Evolutionary conservation across 306 rosid species (phyloP), one percentile per base, ranked within the genome.

Genomic region (Crataegus laevigata): DNA sequence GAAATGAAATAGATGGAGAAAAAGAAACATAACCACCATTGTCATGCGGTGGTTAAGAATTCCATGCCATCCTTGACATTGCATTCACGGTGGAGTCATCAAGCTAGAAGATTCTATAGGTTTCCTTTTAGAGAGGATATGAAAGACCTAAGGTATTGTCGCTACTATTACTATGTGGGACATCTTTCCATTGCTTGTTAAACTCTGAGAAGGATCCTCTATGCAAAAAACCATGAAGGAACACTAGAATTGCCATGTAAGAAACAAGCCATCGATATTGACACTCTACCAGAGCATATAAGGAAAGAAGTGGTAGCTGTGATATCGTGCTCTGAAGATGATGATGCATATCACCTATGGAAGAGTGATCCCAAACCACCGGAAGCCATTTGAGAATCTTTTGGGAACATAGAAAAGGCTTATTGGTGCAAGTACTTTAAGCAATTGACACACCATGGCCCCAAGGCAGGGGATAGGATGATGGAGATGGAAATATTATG

Each of bases 241-340:
- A 51, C 10, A 0, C 22, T 51, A 19, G 22, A 51, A 22, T 1
- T 51, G 7, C 11, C 0, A 19, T 15, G n/a, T 3, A 51, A 51
- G 57, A 51, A 5, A 18, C 11, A 51, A 45, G 1, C 51, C 51
- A 45, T 45, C 3, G 4, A 45, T 13, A 9, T 6, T 13, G 51
- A 45, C 17, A 3, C 3, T 19, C 0, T 51, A 0, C 22, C 3
- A 2, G 15, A 51, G 3, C 1, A 8, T 0, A 0, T 3, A 15
- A 2, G 3, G 8, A 51, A 51, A 0, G 10, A 51, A 2, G 10
- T 18, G 2, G 22, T 0, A 15, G n/a, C 2, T 5, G 8, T 18
- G 3, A 19, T 51, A 2, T 14, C 57, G 2, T 51, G 57, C 22
- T 51, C 1, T 18, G 10, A 6, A 15, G 22, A 51, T 51, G 22